phyloP scores from a whole-genome alignment of 179 eudicot species.

The Silene vulgaris region DNA sequence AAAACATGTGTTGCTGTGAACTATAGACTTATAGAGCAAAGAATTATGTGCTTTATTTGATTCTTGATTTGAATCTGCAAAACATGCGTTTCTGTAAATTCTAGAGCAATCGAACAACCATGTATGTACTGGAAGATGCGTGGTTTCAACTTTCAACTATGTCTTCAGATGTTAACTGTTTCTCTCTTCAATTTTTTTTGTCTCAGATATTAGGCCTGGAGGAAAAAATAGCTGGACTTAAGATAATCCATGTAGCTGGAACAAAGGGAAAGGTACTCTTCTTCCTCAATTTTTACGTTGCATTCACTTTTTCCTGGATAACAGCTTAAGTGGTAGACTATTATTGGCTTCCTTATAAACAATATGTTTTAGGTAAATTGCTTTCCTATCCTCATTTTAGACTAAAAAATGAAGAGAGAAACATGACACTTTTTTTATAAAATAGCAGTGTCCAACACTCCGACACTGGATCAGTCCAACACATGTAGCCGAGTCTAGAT shows the following conservation, averaged over 20 bases:
- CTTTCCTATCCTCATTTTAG: background rate
- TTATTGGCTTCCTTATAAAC: background rate
- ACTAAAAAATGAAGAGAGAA: too few species aligned
- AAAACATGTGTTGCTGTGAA: background rate
- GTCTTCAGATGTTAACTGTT: constrained; percentile 5
- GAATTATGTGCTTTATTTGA: background rate
- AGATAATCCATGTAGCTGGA: constrained; percentile 88
- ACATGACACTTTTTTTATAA: too few species aligned
- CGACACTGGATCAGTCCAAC: too few species aligned
- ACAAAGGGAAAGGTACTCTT: constrained; percentile 79
- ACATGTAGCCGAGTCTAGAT: too few species aligned
- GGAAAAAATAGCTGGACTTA: constrained; percentile 58
- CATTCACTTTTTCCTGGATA: background rate
- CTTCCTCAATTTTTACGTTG: background rate
- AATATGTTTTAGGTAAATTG: background rate
- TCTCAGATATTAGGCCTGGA: constrained; percentile 71
- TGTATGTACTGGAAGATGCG: background rate
- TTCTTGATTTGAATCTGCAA: background rate
- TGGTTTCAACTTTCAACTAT: background rate
- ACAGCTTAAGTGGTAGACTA: background rate
- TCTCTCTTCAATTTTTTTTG: constrained; percentile 6
- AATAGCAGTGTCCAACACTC: too few species aligned
- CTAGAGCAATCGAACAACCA: too few species aligned
- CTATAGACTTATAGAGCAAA: too few species aligned
- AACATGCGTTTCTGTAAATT: background rate